Evolutionary conservation across 2,329 filamentous ascomycete genomes (phyloP), one percentile per base, ranked within the genome.

Genomic region (Incumbomyces lentus): DNA sequence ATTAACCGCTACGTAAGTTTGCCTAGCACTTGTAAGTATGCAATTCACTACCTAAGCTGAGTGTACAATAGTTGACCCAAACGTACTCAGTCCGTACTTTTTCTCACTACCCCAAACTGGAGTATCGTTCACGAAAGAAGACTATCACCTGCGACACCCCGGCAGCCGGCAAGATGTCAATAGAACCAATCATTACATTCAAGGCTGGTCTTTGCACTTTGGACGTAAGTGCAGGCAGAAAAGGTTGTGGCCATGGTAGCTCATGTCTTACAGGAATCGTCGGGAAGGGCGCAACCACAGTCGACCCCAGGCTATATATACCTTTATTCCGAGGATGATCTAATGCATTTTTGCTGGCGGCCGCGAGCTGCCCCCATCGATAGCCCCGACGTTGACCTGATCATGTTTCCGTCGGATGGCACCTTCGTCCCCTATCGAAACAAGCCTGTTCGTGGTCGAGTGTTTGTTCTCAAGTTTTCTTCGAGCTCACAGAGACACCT

Each of bases 271-370:
- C 42, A 45, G 42, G 42, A 45, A 38, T 75, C 73, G 59, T 81
- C 82, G 42, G 76, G 74, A 64, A 86, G 82, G 66, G 81, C 93
- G 60, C 84, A 79, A 62, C 79, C 87, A 32, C 74, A 79, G 56
- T 70, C 78, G 22, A 82, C 80, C 7, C 81, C 80, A 4, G 90
- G 90, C 57, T 95, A 92, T 66, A 78, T 95, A 62, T 95, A 93
- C 67, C 78, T 96, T 62, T 96, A 93, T 65, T 76, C 76, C 43
- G 89, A 94, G 73, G 90, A 95, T 81, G 90, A 95, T 44, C 78
- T 98, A 50, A 75, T 94, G 51, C 89, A 95, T 71, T 95, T 98
- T 70, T 95, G 89, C 77, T 98, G 93, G 93, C 84, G 89, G 55
- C 81, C 86, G 59, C 83, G 92, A 55, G 76, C 73, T 55, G 77